Evolutionary conservation across 768 basidiomycete genomes (phyloP).

Genomic region (Hygrophorus russula): DNA sequence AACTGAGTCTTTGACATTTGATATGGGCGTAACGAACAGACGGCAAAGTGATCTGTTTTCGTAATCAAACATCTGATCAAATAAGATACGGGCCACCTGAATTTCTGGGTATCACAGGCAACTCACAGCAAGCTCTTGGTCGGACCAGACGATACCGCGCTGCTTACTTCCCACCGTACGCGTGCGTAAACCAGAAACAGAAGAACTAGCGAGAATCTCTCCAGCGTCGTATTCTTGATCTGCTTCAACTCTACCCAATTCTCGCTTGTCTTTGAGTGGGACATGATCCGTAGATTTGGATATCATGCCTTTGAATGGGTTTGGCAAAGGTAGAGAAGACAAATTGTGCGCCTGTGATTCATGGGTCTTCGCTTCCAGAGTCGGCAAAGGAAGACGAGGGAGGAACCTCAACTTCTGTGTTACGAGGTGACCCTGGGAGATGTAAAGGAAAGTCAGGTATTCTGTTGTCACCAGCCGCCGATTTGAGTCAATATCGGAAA

Average conservation of each 20-base stretch:
- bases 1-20: slow-evolving; percentile 18
- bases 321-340: slow-evolving; percentile 37
- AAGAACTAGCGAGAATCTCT: slow-evolving; percentile 12
- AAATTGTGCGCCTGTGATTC: slow-evolving; percentile 19
- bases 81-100: not conserved
- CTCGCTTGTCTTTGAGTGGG: slow-evolving; percentile 10
- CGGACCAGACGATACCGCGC: slow-evolving; percentile 37
- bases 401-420: slow-evolving; percentile 28
- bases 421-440: slow-evolving; percentile 35
- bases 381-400: slow-evolving; percentile 11
- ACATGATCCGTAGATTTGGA: slow-evolving; percentile 39
- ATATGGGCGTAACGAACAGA: slow-evolving; percentile 17
- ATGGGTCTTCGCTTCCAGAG: slow-evolving; percentile 12
- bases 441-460: slow-evolving; percentile 26
- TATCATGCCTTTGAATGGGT: slow-evolving; percentile 49
- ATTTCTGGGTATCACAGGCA: not conserved
- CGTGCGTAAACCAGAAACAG: slow-evolving; percentile 14
- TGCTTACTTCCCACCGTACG: slow-evolving; percentile 18
- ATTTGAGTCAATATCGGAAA: not conserved
- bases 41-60: slow-evolving; percentile 15
- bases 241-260: slow-evolving; percentile 18
- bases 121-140: slow-evolving; percentile 28
- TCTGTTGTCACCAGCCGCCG: slow-evolving; percentile 21
- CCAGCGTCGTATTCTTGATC: slow-evolving; percentile 24
- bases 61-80: slow-evolving; percentile 29